Evolutionary conservation across 768 basidiomycete species (phyloP), one percentile per base, ranked within the genome.

Genomic region (Boletus sp.): DNA sequence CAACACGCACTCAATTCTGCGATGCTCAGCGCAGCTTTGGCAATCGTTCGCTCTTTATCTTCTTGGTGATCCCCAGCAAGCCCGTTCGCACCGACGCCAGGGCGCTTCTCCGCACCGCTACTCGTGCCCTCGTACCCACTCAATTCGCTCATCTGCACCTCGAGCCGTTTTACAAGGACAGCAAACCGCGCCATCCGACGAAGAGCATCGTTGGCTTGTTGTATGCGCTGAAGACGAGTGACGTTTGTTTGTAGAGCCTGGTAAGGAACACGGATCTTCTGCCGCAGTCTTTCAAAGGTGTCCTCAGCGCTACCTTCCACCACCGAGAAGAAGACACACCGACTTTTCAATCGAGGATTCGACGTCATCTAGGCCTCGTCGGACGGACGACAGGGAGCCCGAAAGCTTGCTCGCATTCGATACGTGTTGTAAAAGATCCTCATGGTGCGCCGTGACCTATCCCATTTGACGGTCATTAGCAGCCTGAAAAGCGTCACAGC

Each of bases 21-120:
- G 9, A 98, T 85, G 37, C 85, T 94, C 62, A 98, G 74, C n/a
- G 95, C 96, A 2, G 96, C 95, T 70, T 95, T 95, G 2, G 93
- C 88, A 63, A 98, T 85, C 15, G 83, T 83, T 9, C 96, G 79
- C 64, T 97, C 95, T 68, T 85, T 86, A 60, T 92, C 89, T 29
- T 91, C 88, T 62, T 88, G 87, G 33, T 75, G 67, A 29, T 81
- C 83, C 52, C 41, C 57, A 4, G 25, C 47, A 7, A 38, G 11
- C 23, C 54, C 49, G 11, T 35, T 52, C 34, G 52, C 40, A 42
- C 43, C 25, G 10, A 14, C 10, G 17, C 41, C 29, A 15, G 21
- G 7, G 6, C 27, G 35, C 25, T 39, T 50, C 27, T 43, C 54
- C 21, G 37, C 51, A 7, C 17, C 19, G n/a, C 33, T 11, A 8